Evolutionary conservation across 2,329 filamentous ascomycete genomes (phyloP).

Genomic region (Neoascochyta sp.): DNA sequence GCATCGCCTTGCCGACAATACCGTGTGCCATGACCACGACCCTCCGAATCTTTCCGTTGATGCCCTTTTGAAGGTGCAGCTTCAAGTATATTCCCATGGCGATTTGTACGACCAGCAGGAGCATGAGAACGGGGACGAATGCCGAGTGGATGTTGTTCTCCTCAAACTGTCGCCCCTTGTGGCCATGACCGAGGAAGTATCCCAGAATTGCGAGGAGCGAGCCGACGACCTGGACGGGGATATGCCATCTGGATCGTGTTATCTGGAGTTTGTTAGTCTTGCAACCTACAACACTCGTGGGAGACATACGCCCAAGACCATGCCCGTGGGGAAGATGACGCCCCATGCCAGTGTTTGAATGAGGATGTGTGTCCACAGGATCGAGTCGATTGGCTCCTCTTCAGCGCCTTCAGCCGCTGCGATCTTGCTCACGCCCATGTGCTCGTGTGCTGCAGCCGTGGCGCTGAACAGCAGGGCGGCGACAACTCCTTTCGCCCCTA

Average conservation of each 20-base stretch:
- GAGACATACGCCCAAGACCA: constrained; percentile 80
- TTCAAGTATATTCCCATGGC: constrained; percentile 81
- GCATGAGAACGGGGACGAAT: constrained; percentile 77
- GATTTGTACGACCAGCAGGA: constrained; percentile 73
- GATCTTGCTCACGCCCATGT: constrained; percentile 40
- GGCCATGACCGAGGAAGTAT: constrained; percentile 87
- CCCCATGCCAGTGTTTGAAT: constrained; percentile 85
- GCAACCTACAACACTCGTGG: too few species aligned
- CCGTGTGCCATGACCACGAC: constrained; percentile 71
- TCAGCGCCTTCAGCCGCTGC: constrained; percentile 38
- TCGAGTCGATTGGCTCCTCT: constrained; percentile 57
- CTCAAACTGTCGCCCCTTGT: constrained; percentile 83
- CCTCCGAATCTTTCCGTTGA: constrained; percentile 73
- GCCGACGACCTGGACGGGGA: constrained; percentile 76
- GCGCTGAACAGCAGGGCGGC: constrained; percentile 25
- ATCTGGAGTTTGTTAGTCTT: constrained; percentile 55
- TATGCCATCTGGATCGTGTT: constrained; percentile 87
- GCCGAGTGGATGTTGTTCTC: constrained; percentile 70
- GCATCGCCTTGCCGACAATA: constrained; percentile 81
- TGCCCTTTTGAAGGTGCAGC: constrained; percentile 80
- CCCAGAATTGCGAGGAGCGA: constrained; percentile 73
- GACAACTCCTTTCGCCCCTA: constrained; percentile 12
- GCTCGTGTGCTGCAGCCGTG: constrained; percentile 37
- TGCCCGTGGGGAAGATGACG: constrained; percentile 86
- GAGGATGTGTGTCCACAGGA: constrained; percentile 91